A percentile compares a stretch with the other conserved stretches of the same genome.
These are phyloP conservation scores for Lichtheimia ornata DNA, from an alignment of 371 early-diverging fungal species.

Conservation along the genomic window DNA sequence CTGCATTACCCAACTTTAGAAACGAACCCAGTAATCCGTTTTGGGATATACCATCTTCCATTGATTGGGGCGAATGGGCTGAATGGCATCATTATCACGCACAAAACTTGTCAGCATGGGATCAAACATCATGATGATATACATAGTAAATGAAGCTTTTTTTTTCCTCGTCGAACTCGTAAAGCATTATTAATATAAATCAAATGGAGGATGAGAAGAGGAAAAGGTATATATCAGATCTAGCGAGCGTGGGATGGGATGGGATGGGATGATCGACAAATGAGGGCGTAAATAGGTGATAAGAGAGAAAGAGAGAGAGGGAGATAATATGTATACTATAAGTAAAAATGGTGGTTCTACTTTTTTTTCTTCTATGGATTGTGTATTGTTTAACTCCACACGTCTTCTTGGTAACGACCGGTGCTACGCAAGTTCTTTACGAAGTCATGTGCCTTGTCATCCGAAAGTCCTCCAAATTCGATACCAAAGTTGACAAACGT, in stretches of 20 bases:
- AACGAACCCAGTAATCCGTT: conserved; percentile 50
- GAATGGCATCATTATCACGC: conserved; percentile 28
- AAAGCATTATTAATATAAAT: too few relatives aligned
- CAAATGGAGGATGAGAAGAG: too few relatives aligned
- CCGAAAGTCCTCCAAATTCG: conserved; percentile 66
- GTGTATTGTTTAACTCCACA: conserved; percentile 70
- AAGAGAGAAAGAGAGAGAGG: background rate
- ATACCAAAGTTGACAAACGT: conserved; percentile 72
- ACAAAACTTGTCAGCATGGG: conserved; percentile 14
- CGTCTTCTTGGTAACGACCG: conserved; percentile 93
- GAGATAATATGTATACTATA: background rate
- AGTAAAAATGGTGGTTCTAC: background rate
- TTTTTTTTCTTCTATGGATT: background rate
- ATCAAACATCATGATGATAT: background rate
- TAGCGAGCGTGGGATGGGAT: background rate
- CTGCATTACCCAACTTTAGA: conserved; percentile 21
- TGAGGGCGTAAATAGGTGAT: background rate
- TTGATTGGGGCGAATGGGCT: conserved; percentile 51
- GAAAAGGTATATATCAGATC: too few relatives aligned
- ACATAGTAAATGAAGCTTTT: too few relatives aligned
- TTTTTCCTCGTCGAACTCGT: too few relatives aligned
- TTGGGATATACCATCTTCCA: conserved; percentile 42
- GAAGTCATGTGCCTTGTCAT: conserved; percentile 73
- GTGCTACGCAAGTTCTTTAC: conserved; percentile 80
- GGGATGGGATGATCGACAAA: background rate